Evolutionary conservation across 2,329 filamentous ascomycete genomes (phyloP), one percentile per base, ranked within the genome.

Genomic region (Alternaria sp.): DNA sequence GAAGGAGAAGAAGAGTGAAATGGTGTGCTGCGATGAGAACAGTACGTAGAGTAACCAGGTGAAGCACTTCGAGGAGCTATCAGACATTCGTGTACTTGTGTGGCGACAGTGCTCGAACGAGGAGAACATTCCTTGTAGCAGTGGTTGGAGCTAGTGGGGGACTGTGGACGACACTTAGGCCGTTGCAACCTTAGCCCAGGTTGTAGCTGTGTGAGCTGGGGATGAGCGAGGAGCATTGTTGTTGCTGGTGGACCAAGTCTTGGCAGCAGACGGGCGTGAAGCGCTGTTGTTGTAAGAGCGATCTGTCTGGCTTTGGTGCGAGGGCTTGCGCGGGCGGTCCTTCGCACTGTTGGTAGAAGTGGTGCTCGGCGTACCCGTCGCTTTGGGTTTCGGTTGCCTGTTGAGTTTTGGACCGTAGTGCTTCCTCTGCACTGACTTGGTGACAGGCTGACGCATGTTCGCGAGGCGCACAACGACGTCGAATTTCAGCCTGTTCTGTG

Each of bases 271-370:
- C n/a, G 73, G 60, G 20, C 72, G 74, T 33, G 72, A 51, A 21
- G 71, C 59, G 57, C 53, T 71, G 58, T 67, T 64, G 58, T 53
- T 71, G 55, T 68, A 71, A 8, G 73, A 65, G n/a, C 68, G 71
- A 26, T 74, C 70, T 14, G 67, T 66, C 60, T 75, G 72, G 43
- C 68, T 63, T 58, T 76, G 74, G 50, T 77, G 73, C 15, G 76
- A 74, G 9, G 74, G 66, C 60, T 79, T 79, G 25, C 76, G 73
- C 21, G 71, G 58, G 23, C 74, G 74, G 12, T 73, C 70, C 43
- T 75, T 79, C 43, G 68, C 55, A 54, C 60, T 60, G 15, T 55
- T 61, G n/a, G 61, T 60, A 50, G 72, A 55, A 21, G 69, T 58
- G 12, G 66, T 71, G 58, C 65, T 70, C 10, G 68, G 62, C 3